A percentile compares a stretch with the other conserved stretches of the same genome.
Evolutionary conservation across 148 eudicot genomes (phyloP).

Genomic region (Bassia scoparia): DNA sequence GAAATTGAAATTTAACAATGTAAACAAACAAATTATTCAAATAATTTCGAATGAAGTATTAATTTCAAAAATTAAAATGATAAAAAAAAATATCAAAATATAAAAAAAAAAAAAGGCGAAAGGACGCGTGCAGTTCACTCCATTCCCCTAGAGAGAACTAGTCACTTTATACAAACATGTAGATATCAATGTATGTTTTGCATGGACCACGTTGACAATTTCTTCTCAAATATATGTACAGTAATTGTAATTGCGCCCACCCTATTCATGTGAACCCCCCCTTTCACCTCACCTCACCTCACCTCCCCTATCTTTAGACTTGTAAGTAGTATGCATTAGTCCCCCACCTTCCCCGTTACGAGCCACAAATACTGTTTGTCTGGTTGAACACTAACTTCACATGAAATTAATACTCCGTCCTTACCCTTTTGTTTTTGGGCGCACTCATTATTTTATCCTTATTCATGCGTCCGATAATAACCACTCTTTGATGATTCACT

Average conservation of each 20-base stretch:
- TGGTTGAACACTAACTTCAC: background rate
- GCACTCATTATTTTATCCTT: background rate
- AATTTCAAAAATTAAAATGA: too few species aligned
- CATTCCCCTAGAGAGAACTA: constrained; percentile 1
- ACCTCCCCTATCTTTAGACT: background rate
- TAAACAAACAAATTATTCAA: too few species aligned
- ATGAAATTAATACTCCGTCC: background rate
- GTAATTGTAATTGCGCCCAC: constrained; percentile 12
- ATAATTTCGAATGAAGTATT: too few species aligned
- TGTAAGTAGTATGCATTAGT: background rate
- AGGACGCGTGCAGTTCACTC: constrained; percentile 4
- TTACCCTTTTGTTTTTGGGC: too few species aligned
- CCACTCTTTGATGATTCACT: too few species aligned
- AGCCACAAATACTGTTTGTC: constrained; percentile 4
- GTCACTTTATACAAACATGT: background rate
- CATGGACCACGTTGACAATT: constrained; percentile 16
- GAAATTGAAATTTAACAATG: too few species aligned
- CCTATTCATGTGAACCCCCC: constrained; percentile 20
- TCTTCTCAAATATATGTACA: background rate
- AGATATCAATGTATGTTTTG: background rate
- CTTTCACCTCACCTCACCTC: too few species aligned
- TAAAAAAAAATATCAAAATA: too few species aligned
- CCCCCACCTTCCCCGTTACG: background rate
- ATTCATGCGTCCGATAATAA: background rate
- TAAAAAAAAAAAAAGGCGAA: background rate